A percentile compares a stretch with the other conserved stretches of the same genome.
phyloP scores from a whole-genome alignment of 2,329 filamentous ascomycete species.

The Phoma sp. region DNA sequence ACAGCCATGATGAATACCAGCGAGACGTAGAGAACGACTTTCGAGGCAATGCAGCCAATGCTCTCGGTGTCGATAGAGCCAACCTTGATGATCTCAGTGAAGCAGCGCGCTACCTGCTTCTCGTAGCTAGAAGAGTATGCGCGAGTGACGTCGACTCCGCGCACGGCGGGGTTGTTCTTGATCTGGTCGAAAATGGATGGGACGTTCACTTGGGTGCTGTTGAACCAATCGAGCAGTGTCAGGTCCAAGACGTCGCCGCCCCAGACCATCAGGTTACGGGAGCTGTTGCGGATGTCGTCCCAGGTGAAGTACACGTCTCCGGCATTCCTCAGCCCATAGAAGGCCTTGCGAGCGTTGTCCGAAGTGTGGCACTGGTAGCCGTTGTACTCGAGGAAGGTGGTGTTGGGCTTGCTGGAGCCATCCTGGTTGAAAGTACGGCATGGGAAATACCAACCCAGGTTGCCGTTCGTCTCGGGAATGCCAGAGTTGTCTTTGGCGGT shows the following conservation, averaged over 20 bases:
- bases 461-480: constrained; percentile 70
- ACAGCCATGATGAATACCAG: constrained; percentile 90
- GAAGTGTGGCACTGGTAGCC: constrained; percentile 92
- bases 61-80: constrained; percentile 95
- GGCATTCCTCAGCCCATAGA: constrained; percentile 73
- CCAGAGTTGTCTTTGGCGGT: constrained; percentile 73
- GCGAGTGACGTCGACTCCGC: constrained; percentile 87
- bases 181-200: constrained; percentile 82
- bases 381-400: constrained; percentile 74
- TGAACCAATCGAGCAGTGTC: constrained; percentile 88
- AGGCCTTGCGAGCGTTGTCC: constrained; percentile 68
- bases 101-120: constrained; percentile 83
- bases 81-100: constrained; percentile 93
- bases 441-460: constrained; percentile 96
- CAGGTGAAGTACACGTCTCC: constrained; percentile 97
- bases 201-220: constrained; percentile 76
- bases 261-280: constrained; percentile 91
- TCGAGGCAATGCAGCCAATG: constrained; percentile 95
- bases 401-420: constrained; percentile 79
- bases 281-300: constrained; percentile 88
- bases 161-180: constrained; percentile 71
- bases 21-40: constrained; percentile 94
- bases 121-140: constrained; percentile 80
- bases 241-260: constrained; percentile 93
- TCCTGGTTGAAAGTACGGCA: constrained; percentile 93